phyloP scores from a whole-genome alignment of 805 yeast genomes.

The Zygosaccharomyces gambellarensis region DNA sequence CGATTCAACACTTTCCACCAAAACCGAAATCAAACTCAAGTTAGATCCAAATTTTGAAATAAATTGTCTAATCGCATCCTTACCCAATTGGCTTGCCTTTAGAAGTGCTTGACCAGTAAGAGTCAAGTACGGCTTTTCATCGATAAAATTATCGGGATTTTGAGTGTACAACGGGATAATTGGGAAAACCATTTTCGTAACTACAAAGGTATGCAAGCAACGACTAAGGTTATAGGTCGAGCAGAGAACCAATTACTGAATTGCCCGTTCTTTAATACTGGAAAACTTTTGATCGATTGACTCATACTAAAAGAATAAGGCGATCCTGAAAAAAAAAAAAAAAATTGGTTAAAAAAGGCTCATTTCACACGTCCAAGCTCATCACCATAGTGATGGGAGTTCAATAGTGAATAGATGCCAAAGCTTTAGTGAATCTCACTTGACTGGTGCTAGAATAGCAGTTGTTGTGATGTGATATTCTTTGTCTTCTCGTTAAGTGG shows the following conservation, averaged over 20 bases:
- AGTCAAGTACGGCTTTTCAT: slow-evolving; percentile 21
- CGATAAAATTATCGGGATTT: slow-evolving; percentile 11
- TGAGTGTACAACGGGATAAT: slow-evolving; percentile 34
- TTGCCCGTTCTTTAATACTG: not conserved
- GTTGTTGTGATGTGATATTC: slow-evolving; percentile 8
- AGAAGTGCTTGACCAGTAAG: slow-evolving; percentile 29
- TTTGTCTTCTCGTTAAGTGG: slow-evolving; percentile 8
- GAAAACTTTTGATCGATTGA: not conserved
- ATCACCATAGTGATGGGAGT: not conserved
- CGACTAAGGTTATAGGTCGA: too few species aligned
- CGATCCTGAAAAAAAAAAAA: not conserved
- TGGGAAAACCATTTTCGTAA: slow-evolving; percentile 36
- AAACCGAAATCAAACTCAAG: slow-evolving; percentile 27
- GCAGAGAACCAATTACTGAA: too few species aligned
- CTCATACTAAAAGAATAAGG: not conserved
- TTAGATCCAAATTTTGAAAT: slow-evolving; percentile 12
- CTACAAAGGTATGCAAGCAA: not conserved
- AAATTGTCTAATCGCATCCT: slow-evolving; percentile 16
- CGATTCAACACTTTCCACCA: slow-evolving; percentile 18
- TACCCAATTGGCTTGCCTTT: slow-evolving; percentile 20
- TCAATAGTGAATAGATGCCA: not conserved
- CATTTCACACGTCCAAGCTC: slow-evolving; percentile 3
- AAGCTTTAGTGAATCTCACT: not conserved
- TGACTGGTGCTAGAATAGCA: slow-evolving; percentile 6
- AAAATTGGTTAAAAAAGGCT: slow-evolving; percentile 1